phyloP scores from a whole-genome alignment of 2,329 filamentous ascomycete genomes.

The Clarireedia sp. region DNA sequence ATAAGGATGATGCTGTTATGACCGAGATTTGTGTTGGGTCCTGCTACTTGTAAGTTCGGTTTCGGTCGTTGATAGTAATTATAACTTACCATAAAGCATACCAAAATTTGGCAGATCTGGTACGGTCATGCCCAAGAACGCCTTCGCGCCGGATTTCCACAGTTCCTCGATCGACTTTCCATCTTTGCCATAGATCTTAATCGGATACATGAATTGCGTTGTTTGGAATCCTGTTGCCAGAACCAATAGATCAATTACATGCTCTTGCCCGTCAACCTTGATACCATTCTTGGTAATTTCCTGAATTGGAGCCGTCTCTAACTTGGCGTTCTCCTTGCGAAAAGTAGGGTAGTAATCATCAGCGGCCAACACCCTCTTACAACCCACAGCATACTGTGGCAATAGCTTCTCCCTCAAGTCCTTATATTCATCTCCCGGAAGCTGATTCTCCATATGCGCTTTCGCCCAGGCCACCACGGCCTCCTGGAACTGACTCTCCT shows the following conservation, averaged over 20 bases:
- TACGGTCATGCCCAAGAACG: slow-evolving; percentile 20
- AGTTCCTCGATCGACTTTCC: slow-evolving; percentile 38
- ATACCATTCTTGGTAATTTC: slow-evolving; percentile 40
- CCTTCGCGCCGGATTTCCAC: slow-evolving; percentile 40
- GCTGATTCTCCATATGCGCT: slow-evolving; percentile 35
- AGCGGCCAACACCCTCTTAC: slow-evolving; percentile 45
- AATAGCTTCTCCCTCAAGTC: slow-evolving; percentile 45
- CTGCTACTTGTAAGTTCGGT: no score
- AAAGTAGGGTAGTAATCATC: slow-evolving; percentile 50
- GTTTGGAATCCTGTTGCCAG: slow-evolving; percentile 52
- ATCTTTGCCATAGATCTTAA: slow-evolving; percentile 40
- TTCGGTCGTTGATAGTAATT: no score
- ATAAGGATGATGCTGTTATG: slow-evolving; percentile 26
- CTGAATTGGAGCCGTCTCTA: slow-evolving; percentile 44
- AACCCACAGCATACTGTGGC: slow-evolving; percentile 45
- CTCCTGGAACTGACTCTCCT: slow-evolving; percentile 32
- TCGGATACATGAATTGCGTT: slow-evolving; percentile 50
- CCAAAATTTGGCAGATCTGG: slow-evolving; percentile 20
- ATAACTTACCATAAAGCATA: slow-evolving; percentile 27
- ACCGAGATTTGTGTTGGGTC: slow-evolving; percentile 24
- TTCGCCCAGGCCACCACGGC: slow-evolving; percentile 17
- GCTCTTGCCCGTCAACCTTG: slow-evolving; percentile 33
- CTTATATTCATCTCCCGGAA: slow-evolving; percentile 31
- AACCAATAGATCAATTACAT: slow-evolving; percentile 46
- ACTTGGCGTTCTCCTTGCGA: slow-evolving; percentile 36